These are phyloP conservation scores for Fistulifera solaris DNA, from an alignment of 108 stramenopile genomes.

Conservation along the genomic window DNA sequence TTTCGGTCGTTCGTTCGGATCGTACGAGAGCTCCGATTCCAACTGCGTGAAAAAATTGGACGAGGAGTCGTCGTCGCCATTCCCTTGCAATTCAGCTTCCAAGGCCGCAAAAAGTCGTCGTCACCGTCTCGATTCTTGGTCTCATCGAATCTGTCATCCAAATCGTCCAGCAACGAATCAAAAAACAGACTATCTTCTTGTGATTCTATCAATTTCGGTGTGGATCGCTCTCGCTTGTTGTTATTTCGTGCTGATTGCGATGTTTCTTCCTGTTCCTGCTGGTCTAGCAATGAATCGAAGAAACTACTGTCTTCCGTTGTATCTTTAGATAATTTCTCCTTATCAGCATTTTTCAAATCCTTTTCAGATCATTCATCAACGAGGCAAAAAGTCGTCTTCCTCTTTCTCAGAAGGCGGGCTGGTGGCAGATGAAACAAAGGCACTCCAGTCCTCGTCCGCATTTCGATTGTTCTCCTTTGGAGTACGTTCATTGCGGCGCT, in stretches of 20 bases:
- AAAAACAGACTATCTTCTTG: background rate
- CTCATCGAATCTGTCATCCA: background rate
- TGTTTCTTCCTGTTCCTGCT: slow-evolving; percentile 2
- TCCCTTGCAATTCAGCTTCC: slow-evolving; percentile 34
- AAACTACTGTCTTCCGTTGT: slow-evolving; percentile 26
- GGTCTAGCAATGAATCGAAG: slow-evolving; percentile 21
- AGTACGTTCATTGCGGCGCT: slow-evolving; percentile 5
- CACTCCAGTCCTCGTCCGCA: slow-evolving; percentile 37
- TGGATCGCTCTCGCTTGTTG: background rate
- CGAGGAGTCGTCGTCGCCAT: background rate
- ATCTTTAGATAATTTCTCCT: background rate
- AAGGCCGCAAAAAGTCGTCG: slow-evolving; percentile 67
- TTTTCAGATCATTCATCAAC: slow-evolving; percentile 39
- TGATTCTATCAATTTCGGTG: background rate
- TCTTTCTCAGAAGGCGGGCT: slow-evolving; percentile 15
- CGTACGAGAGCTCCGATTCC: background rate
- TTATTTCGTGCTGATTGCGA: no score
- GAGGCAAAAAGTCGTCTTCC: slow-evolving; percentile 80
- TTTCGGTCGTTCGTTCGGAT: no score
- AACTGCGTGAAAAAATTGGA: background rate
- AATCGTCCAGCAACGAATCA: slow-evolving; percentile 1
- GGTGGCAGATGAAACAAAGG: slow-evolving; percentile 30
- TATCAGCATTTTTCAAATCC: background rate
- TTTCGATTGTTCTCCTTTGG: slow-evolving; percentile 16
- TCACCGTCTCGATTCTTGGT: slow-evolving; percentile 3